A percentile compares a stretch with the other conserved stretches of the same genome.
These are phyloP conservation scores for Trypanosoma avium DNA, from an alignment of 208 protist species.

Conservation along the genomic window DNA sequence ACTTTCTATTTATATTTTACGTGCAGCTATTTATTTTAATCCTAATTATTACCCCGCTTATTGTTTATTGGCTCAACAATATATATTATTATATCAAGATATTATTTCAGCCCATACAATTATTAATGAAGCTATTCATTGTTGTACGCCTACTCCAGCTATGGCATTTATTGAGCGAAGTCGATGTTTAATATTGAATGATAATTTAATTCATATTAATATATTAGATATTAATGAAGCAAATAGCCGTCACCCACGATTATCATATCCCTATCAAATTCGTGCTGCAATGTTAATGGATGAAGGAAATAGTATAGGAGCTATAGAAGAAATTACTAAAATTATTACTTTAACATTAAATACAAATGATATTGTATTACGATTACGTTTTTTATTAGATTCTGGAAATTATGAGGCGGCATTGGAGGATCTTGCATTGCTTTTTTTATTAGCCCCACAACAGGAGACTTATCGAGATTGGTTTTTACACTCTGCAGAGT, in stretches of 20 bases:
- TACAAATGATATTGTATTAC: slow-evolving; percentile 36
- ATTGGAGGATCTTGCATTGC: slow-evolving; percentile 5
- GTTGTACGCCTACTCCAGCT: slow-evolving; percentile 19
- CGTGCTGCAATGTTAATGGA: slow-evolving; percentile 54
- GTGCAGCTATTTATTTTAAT: neutral
- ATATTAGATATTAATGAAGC: slow-evolving; percentile 31
- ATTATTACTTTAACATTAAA: slow-evolving; percentile 35
- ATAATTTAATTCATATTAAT: too few species aligned
- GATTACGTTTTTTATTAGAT: slow-evolving; percentile 37
- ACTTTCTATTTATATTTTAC: neutral
- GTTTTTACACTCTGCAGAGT: neutral
- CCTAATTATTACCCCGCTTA: neutral
- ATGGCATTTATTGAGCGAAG: slow-evolving; percentile 37
- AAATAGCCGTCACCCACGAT: slow-evolving; percentile 28
- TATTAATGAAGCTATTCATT: neutral
- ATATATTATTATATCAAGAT: neutral
- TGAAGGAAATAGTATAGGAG: slow-evolving; percentile 32
- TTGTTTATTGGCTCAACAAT: neutral
- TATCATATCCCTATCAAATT: slow-evolving; percentile 39
- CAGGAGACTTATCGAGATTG: slow-evolving; percentile 10
- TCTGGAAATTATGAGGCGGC: neutral
- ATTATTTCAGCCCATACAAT: neutral
- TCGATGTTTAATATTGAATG: slow-evolving; percentile 16
- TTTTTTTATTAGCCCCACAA: slow-evolving; percentile 9
- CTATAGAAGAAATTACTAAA: slow-evolving; percentile 33